These are phyloP conservation scores for Cladophialophora chaetospira DNA, from an alignment of 2,329 filamentous ascomycete species.

Conservation along the genomic window DNA sequence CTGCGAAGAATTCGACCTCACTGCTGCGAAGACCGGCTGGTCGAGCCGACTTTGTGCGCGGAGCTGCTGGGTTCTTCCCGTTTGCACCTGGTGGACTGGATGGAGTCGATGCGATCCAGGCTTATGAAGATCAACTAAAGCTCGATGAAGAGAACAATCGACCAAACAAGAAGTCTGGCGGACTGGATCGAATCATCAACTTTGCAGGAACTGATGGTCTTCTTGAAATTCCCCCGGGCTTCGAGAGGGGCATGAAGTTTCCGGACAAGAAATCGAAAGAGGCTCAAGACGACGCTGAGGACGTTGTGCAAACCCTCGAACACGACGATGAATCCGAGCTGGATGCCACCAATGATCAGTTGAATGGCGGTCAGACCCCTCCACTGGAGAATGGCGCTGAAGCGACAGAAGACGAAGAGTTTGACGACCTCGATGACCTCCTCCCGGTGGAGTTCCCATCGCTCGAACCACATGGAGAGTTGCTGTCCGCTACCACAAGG, in stretches of 20 bases:
- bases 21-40: conserved; percentile 81
- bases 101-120: conserved; percentile 79
- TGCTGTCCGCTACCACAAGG: conserved; percentile 70
- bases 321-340: conserved; percentile 39
- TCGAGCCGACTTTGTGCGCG: conserved; percentile 86
- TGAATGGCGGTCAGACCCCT: conserved; percentile 10
- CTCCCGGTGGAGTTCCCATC: conserved; percentile 92
- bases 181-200: conserved; percentile 82
- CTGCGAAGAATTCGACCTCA: conserved; percentile 93
- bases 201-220: conserved; percentile 76
- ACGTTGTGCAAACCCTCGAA: conserved; percentile 66
- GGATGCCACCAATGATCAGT: conserved; percentile 21
- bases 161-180: conserved; percentile 43
- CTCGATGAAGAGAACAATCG: conserved; percentile 51
- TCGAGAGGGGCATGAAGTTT: conserved; percentile 76
- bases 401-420: conserved; percentile 44
- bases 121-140: conserved; percentile 73
- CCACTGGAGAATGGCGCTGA: conserved; percentile 15
- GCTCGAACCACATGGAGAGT: conserved; percentile 76
- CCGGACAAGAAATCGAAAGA: conserved; percentile 59
- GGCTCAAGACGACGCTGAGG: conserved; percentile 65
- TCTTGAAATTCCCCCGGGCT: conserved; percentile 78
- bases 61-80: conserved; percentile 89
- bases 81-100: conserved; percentile 91
- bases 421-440: conserved; percentile 76